Base-by-base conservation (phyloP, 2,329 filamentous ascomycete species). In the Plectosphaerella plurivora region DNA sequence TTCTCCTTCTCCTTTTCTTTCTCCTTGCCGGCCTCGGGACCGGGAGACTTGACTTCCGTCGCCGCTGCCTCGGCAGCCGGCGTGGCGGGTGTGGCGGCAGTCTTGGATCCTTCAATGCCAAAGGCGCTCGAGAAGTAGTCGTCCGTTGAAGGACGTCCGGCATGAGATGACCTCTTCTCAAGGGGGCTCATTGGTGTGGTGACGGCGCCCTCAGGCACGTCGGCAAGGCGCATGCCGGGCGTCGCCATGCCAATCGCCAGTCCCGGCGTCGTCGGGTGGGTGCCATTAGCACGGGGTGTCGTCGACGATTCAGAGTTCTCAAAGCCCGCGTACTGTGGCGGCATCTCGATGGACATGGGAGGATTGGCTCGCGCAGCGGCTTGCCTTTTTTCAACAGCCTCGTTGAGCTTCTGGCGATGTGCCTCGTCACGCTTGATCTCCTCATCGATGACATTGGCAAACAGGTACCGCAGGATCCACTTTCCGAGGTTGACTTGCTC, bases 381-480 rank as follows among this genome's bases (percentile, higher is more conserved):
- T 50, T 78, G 75, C 28, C 79, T 77, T 61, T 84, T 83, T 55
- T 85, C 82, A 5, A 81, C 75, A 15, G 72, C 76, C 35, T 83
- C 79, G 49, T 91, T 81, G 8, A 96, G 72, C 45, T 81, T 79
- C 45, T 83, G 76, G n/a, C 93, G 83, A 65, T 88, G 84, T 1
- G 72, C 74, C 62, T 89, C 84, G 63, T 99, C 94, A 50, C 90
- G 83, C 58, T 81, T 85, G 59, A 96, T 88, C 67, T 97, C 90
- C 67, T 97, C 92, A 55, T 96, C 89, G 51, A 99, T 88, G 42
- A 97, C 76, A 51, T 88, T 88, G 10, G 87, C 85, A 71, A 99
- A 99, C 0, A 99, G 78, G 68, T 97, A 96, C 35, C 94, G 84
- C 54, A 99, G 73, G 45, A 97, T 84, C 94, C 94, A 99, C 75